Evolutionary conservation across 1,284 basidiomycete species (phyloP).

Genomic region (Trametes versicolor): DNA sequence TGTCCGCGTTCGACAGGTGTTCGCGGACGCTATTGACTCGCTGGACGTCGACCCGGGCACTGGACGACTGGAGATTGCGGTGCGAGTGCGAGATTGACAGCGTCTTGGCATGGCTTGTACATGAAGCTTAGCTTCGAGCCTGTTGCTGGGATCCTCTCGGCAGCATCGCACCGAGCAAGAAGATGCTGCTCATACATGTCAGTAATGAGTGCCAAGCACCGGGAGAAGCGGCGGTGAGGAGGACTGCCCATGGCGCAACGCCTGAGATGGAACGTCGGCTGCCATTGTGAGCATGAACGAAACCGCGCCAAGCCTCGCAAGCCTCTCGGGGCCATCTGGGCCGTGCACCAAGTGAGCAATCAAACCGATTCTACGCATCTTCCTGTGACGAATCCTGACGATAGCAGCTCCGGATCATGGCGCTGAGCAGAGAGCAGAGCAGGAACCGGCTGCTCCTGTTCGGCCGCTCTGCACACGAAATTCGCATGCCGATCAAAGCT

Average conservation of each 20-base stretch:
- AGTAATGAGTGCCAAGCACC: slow-evolving; percentile 6
- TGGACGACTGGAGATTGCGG: slow-evolving; percentile 14
- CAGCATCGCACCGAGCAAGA: slow-evolving; percentile 6
- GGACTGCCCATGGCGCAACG: background rate
- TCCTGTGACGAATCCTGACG: too few relatives aligned
- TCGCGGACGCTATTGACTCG: background rate
- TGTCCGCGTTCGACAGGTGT: background rate
- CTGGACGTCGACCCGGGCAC: background rate
- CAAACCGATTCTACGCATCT: background rate
- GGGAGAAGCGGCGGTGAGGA: background rate
- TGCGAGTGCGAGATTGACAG: slow-evolving; percentile 4
- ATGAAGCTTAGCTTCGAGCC: background rate
- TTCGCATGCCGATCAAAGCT: background rate
- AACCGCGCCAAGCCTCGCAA: background rate
- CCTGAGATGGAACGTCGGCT: background rate
- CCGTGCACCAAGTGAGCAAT: background rate
- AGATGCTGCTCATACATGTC: background rate
- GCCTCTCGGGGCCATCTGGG: background rate
- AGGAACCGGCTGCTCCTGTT: background rate
- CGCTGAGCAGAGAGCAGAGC: background rate
- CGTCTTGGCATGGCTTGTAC: background rate
- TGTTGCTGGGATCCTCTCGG: background rate
- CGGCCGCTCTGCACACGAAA: background rate
- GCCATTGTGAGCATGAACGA: background rate
- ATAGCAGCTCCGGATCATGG: background rate